Evolutionary conservation across 257 asterid species (phyloP).

Genomic region (Cynanchum wilfordii): DNA sequence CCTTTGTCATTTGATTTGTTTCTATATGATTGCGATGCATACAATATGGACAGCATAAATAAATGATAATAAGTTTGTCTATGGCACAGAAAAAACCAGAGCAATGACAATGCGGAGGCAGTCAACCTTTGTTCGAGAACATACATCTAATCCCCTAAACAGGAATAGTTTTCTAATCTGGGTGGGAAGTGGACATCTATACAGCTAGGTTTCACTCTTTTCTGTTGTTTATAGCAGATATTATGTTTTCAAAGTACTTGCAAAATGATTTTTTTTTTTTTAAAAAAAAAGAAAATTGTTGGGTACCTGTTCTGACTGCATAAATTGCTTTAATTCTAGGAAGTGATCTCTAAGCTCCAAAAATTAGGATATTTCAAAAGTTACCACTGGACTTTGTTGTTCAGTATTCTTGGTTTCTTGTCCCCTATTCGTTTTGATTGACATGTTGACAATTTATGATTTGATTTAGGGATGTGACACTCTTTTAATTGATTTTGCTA

Average conservation of each 20-base stretch:
- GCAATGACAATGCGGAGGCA: conserved; percentile 78
- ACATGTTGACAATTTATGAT: not conserved
- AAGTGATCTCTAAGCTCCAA: not conserved
- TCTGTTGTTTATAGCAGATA: not conserved
- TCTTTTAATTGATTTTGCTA: not conserved
- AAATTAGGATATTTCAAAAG: not conserved
- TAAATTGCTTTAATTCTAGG: conserved; percentile 3
- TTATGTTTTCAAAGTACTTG: not conserved
- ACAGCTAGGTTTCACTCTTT: conserved; percentile 2
- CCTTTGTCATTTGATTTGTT: not conserved
- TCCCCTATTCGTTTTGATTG: not conserved
- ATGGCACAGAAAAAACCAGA: conserved; percentile 54
- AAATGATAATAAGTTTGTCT: conserved; percentile 6
- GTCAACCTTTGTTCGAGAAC: conserved; percentile 79
- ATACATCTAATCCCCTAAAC: conserved; percentile 69
- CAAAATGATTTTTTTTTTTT: not conserved
- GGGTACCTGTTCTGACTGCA: not conserved
- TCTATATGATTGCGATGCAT: not conserved
- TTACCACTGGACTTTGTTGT: too few species aligned
- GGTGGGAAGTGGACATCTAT: conserved; percentile 55
- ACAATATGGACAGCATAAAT: not conserved
- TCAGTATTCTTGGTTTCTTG: not conserved
- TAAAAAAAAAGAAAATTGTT: not conserved
- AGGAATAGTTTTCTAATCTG: conserved; percentile 61
- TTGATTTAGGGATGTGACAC: not conserved